These are phyloP conservation scores for Malus asiatica DNA, from an alignment of 306 rosid species.

Conservation along the genomic window DNA sequence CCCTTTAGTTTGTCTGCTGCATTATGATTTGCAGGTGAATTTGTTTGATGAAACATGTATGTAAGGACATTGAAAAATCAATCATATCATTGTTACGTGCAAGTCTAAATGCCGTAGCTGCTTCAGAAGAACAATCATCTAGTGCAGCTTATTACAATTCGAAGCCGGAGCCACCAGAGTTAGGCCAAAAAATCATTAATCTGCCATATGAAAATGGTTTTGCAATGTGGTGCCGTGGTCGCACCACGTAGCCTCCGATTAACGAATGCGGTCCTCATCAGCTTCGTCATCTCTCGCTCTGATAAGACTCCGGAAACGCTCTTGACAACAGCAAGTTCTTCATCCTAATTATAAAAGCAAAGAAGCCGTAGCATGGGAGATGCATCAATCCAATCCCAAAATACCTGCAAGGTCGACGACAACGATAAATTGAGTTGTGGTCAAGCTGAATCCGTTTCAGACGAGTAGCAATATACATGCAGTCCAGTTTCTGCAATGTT, in stretches of 20 bases:
- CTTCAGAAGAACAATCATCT: background rate
- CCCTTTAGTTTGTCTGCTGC: background rate
- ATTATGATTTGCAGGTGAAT: background rate
- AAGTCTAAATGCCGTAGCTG: background rate
- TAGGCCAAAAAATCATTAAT: background rate
- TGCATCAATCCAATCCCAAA: constrained; percentile 57
- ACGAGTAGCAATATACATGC: background rate
- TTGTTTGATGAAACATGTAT: background rate
- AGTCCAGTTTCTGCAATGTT: background rate
- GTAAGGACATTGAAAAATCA: background rate
- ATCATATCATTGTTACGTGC: background rate
- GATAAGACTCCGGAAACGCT: constrained; percentile 45
- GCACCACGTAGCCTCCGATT: background rate
- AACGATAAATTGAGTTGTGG: background rate
- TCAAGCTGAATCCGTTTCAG: background rate
- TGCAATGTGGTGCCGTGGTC: background rate
- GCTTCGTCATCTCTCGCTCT: constrained; percentile 27
- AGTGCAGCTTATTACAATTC: background rate
- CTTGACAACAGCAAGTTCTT: constrained; percentile 44
- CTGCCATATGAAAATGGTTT: background rate
- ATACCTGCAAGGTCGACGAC: constrained; percentile 50
- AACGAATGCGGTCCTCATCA: background rate
- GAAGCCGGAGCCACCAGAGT: background rate
- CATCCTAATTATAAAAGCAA: constrained; percentile 48
- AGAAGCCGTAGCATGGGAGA: constrained; percentile 61